Base-by-base conservation (phyloP, 1,139 yeast genomes). In the Blastobotrys apis region DNA sequence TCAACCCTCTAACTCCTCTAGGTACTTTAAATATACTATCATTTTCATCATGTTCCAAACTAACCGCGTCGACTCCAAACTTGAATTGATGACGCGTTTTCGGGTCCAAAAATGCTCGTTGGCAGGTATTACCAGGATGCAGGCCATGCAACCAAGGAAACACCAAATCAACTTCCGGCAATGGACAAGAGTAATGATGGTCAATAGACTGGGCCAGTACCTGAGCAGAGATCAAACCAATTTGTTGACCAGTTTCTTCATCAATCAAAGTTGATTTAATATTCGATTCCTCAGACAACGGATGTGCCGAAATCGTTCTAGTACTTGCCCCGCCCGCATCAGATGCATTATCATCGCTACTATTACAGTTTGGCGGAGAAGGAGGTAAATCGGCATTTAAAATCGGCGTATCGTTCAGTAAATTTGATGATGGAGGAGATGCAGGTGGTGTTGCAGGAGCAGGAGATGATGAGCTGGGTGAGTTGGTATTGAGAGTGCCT, bases 131-230 rank as follows among this genome's bases (percentile, higher is more conserved):
- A n/a, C 45, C 41, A 3, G 62, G 58, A 47, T 62, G 62, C 33
- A 68, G 53, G 0, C 95, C 94, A 60, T 88, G 96, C 34, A 86
- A 71, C 97, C 97, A 88, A 1, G 97, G 97, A 56, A 88, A 90
- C 73, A 88, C 77, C 6, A 59, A 62, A 22, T 70, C 74, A 12
- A 92, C 81, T 1, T 74, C 77, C 0, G 96, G 95, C 30, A 87
- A 66, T 1, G 78, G 75, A 6, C 72, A 63, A 47, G 72, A 54
- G 39, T 63, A 60, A 40, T 59, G 62, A 33, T 50, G 45, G 44
- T 59, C 59, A 9, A 47, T 62, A 56, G 57, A 71, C 4, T 41
- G 48, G 4, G 57, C 58, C 16, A 65, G 51, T 12, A 52, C 51
- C 3, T 45, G 36, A 4, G 68, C 65, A 5, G 62, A 51, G 13